A percentile compares a stretch with the other conserved stretches of the same genome.
Evolutionary conservation across 441 rosid genomes (phyloP).

Genomic region (Euphorbia celastroides): DNA sequence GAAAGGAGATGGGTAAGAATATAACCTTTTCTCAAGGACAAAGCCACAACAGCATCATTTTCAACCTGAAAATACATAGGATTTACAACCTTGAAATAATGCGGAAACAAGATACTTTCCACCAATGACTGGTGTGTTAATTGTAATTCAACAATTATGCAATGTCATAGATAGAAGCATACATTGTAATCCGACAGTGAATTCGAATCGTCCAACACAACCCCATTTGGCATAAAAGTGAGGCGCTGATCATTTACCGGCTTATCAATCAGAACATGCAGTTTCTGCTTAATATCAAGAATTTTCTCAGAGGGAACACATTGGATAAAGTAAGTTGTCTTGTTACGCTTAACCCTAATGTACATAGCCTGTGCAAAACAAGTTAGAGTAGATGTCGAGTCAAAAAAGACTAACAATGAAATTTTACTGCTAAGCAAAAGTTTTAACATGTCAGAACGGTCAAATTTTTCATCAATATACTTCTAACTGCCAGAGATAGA

Average conservation of each 20-base stretch:
- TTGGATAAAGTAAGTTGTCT: constrained; percentile 73
- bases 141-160: neutral
- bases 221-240: constrained; percentile 52
- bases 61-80: constrained; percentile 59
- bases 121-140: constrained; percentile 1
- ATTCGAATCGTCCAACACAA: constrained; percentile 78
- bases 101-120: neutral
- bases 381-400: neutral
- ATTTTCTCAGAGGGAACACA: constrained; percentile 85
- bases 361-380: constrained; percentile 61
- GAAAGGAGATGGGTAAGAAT: constrained; percentile 18
- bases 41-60: constrained; percentile 89
- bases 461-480: no score
- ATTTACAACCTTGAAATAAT: constrained; percentile 2
- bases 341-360: constrained; percentile 78
- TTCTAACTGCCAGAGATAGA: neutral
- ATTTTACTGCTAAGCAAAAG: neutral
- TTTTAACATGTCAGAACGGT: no score
- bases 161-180: constrained; percentile 5
- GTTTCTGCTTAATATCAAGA: constrained; percentile 67
- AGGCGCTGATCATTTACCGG: constrained; percentile 67
- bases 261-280: constrained; percentile 58
- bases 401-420: neutral
- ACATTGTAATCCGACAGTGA: constrained; percentile 85
- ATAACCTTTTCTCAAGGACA: constrained; percentile 78